Base-by-base conservation (phyloP, 495 filamentous ascomycete species). In the Neurospora sp. region DNA sequence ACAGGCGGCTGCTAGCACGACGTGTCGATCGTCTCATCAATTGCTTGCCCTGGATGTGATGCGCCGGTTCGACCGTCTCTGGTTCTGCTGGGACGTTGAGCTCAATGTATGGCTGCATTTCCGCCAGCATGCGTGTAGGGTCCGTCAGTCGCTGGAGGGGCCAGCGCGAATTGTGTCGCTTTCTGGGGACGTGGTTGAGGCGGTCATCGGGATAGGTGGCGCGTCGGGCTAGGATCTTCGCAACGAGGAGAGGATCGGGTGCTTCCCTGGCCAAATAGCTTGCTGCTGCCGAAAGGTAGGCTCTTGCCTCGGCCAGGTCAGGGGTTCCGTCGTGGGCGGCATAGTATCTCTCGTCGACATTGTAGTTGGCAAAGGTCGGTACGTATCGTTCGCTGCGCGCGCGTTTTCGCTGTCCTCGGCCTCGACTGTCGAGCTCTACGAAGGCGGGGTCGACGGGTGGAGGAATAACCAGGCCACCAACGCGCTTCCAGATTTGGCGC, bases 131-230 rank as follows among this genome's bases (percentile, higher is more conserved):
- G 59, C 74, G 77, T 4, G 46, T 38, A 1, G 72, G 20, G 10
- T 54, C 39, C 14, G 71, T 70, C 73, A 72, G 74, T 10, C 77
- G 77, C 66, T 77, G 72, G 40, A 82, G 77, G 11, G 80, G 80
- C 75, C 76, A 80, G 23, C 80, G 78, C 35, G 77, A 75, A 69
- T 78, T 81, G 75, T 82, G 77, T n/a, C 80, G 75, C 72, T 82
- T 82, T 41, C 77, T 75, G 4, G 80, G 80, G 10, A 82, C 75
- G 72, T 76, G 78, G 12, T 62, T 74, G 35, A 78, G 39, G 8
- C 12, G 16, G 5, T 77, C 71, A 12, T 80, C 77, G 42, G 76
- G 71, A 70, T 77, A 78, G 44, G 77, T 77, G 6, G 73, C 39
- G 37, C 54, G 77, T 69, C 69, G 74, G 37, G 74, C 20, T 38